A percentile compares a stretch with the other conserved stretches of the same genome.
These are phyloP conservation scores for Tetrapisispora pingtungensis DNA, from an alignment of 805 yeast genomes.

Conservation along the genomic window DNA sequence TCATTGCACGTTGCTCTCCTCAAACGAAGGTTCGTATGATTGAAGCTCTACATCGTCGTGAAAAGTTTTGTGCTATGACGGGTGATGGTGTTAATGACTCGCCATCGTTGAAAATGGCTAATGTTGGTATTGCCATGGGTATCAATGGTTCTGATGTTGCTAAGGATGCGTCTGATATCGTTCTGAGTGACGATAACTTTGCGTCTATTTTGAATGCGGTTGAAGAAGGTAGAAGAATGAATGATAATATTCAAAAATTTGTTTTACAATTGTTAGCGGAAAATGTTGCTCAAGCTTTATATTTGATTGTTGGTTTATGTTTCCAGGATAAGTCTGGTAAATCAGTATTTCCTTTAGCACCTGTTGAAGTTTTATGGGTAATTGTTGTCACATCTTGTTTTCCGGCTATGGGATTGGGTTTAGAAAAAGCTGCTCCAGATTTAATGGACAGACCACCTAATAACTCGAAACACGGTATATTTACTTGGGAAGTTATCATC, in stretches of 20 bases:
- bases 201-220: conserved; percentile 87
- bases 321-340: conserved; percentile 57
- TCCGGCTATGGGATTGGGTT: conserved; percentile 95
- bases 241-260: conserved; percentile 88
- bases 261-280: conserved; percentile 90
- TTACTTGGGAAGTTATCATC: conserved; percentile 55
- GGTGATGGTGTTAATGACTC: conserved; percentile 99
- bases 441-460: conserved; percentile 95
- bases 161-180: conserved; percentile 97
- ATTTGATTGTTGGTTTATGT: conserved; percentile 72
- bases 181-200: conserved; percentile 91
- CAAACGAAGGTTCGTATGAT: conserved; percentile 88
- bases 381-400: conserved; percentile 97
- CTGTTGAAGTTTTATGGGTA: conserved; percentile 96
- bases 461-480: conserved; percentile 69
- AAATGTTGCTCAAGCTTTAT: conserved; percentile 84
- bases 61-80: conserved; percentile 97
- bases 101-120: conserved; percentile 90
- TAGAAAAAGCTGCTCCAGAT: conserved; percentile 91
- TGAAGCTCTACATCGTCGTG: conserved; percentile 77
- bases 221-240: conserved; percentile 95
- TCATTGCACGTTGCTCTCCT: conserved; percentile 90
- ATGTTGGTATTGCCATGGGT: conserved; percentile 93
- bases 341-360: conserved; percentile 87
- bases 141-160: conserved; percentile 95